Conservation (phyloP, 2,329 filamentous ascomycete species). For the Aspergillus fischeri region DNA sequence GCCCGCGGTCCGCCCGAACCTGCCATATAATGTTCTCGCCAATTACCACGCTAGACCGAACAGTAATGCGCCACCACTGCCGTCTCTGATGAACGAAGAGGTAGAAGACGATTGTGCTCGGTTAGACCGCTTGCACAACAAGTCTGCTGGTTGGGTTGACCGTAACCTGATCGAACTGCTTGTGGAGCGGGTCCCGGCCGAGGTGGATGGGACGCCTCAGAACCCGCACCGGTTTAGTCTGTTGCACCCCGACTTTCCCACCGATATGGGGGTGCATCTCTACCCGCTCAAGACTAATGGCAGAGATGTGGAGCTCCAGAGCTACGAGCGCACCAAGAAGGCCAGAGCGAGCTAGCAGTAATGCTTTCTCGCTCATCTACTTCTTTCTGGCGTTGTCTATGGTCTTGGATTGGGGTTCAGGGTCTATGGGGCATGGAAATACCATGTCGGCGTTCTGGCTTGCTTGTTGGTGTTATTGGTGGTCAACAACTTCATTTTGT, state of each 20-base stretch:
- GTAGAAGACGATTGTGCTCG: constrained; percentile 44
- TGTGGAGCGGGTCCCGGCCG: constrained; percentile 28
- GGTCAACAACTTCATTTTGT: background rate
- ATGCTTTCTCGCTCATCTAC: background rate
- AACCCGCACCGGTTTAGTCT: constrained; percentile 36
- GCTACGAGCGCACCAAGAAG: constrained; percentile 3
- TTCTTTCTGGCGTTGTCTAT: background rate
- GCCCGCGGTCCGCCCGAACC: constrained; percentile 41
- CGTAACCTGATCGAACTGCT: constrained; percentile 37
- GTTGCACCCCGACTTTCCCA: constrained; percentile 43
- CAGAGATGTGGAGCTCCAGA: background rate
- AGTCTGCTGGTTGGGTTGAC: constrained; percentile 41
- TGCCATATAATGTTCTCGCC: constrained; percentile 45
- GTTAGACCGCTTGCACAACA: constrained; percentile 36
- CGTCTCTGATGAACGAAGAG: constrained; percentile 44
- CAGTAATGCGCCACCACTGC: constrained; percentile 40
- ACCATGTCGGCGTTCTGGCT: background rate
- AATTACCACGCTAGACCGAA: constrained; percentile 44
- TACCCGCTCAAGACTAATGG: constrained; percentile 26
- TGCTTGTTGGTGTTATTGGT: background rate
- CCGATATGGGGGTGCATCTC: constrained; percentile 41
- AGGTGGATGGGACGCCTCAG: constrained; percentile 27
- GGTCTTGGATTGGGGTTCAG: background rate
- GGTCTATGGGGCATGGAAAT: background rate
- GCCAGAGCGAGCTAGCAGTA: background rate